phyloP scores from a whole-genome alignment of 257 asterid species.

The Nicotiana noctiflora region DNA sequence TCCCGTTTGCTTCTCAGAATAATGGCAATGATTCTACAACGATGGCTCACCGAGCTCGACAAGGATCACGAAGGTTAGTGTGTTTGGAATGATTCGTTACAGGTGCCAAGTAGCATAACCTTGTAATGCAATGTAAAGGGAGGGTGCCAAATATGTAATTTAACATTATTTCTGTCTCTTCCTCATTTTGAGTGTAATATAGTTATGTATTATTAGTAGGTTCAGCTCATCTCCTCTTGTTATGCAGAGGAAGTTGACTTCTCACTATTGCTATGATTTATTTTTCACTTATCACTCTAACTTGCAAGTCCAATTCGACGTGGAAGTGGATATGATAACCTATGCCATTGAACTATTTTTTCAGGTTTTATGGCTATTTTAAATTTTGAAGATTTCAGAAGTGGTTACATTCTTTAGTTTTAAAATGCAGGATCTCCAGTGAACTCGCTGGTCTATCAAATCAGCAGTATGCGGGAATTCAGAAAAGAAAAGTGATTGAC shows the following conservation, averaged over 20 bases:
- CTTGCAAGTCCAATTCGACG: not conserved
- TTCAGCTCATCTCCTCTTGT: not conserved
- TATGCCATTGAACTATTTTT: not conserved
- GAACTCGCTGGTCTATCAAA: slow-evolving; percentile 47
- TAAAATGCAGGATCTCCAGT: slow-evolving; percentile 54
- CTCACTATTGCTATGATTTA: not conserved
- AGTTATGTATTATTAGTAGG: too few relatives aligned
- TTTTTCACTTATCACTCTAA: not conserved
- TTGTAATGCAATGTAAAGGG: too few relatives aligned
- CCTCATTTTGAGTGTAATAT: too few relatives aligned
- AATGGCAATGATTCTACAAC: slow-evolving; percentile 36
- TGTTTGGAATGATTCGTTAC: not conserved
- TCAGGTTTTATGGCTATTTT: not conserved
- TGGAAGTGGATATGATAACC: not conserved
- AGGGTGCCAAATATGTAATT: too few relatives aligned
- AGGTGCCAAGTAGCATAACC: too few relatives aligned
- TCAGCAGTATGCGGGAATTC: slow-evolving; percentile 35
- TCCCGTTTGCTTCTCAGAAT: slow-evolving; percentile 28
- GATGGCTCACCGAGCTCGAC: slow-evolving; percentile 46
- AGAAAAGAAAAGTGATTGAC: slow-evolving; percentile 34
- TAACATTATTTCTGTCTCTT: too few relatives aligned
- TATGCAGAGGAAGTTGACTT: not conserved
- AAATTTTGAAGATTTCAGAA: not conserved
- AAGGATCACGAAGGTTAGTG: slow-evolving; percentile 64
- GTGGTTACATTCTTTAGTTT: not conserved